These are phyloP conservation scores for Aspergillus wentii DNA, from an alignment of 495 filamentous ascomycete species.

Conservation along the genomic window DNA sequence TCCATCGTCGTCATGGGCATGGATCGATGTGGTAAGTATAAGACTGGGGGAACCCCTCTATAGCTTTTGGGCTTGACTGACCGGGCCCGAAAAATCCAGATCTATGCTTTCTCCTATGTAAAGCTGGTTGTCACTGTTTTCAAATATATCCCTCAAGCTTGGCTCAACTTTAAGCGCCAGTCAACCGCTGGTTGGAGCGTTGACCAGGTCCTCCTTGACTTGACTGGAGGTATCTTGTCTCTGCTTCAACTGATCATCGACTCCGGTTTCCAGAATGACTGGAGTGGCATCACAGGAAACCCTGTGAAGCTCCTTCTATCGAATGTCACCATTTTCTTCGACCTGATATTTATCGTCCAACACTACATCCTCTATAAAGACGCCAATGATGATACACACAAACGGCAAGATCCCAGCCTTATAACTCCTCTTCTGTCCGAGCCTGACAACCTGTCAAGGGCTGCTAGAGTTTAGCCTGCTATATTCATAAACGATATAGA, in stretches of 20 bases:
- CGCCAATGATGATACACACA: constrained; percentile 7
- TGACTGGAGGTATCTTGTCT: constrained; percentile 76
- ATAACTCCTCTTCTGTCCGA: constrained; percentile 26
- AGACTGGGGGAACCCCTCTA: too few species aligned
- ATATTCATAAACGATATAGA: too few species aligned
- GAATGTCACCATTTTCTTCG: constrained; percentile 81
- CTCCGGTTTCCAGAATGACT: constrained; percentile 76
- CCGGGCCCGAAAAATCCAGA: constrained; percentile 33
- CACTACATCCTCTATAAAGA: constrained; percentile 74
- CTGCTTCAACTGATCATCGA: constrained; percentile 79
- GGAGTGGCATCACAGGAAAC: constrained; percentile 87
- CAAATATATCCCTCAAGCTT: constrained; percentile 88
- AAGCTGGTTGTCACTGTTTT: constrained; percentile 85
- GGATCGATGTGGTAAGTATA: constrained; percentile 75
- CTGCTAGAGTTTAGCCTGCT: constrained; percentile 3
- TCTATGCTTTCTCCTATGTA: constrained; percentile 78
- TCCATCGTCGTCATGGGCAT: constrained; percentile 56
- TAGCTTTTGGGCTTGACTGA: too few species aligned
- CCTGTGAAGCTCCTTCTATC: constrained; percentile 84
- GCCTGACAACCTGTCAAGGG: constrained; percentile 6
- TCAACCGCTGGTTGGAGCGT: constrained; percentile 90
- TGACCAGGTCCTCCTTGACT: constrained; percentile 76
- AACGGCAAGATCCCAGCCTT: constrained; percentile 9
- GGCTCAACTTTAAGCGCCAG: constrained; percentile 73
- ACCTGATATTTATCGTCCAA: constrained; percentile 78